These are phyloP conservation scores for Euphorbia schlechtendalii DNA, from an alignment of 441 rosid species.

Conservation along the genomic window DNA sequence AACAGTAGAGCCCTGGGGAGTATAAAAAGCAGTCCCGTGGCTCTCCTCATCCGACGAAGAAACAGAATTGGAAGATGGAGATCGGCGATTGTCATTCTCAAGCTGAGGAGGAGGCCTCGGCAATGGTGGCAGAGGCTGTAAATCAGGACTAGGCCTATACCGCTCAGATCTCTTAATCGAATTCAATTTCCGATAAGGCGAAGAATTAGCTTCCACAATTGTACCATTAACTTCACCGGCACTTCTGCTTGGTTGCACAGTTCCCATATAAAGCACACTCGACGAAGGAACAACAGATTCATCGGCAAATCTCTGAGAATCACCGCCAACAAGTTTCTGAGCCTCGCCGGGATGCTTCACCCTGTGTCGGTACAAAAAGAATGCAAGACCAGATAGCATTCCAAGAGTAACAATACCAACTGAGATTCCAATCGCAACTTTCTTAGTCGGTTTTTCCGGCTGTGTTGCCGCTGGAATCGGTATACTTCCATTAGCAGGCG, in stretches of 20 bases:
- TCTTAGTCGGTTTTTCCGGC: conserved; percentile 67
- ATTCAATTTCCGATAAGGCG: conserved; percentile 72
- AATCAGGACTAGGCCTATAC: conserved; percentile 89
- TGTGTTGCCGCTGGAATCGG: conserved; percentile 67
- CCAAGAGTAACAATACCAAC: conserved; percentile 94
- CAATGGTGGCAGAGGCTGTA: conserved; percentile 84
- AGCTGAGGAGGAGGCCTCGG: conserved; percentile 39
- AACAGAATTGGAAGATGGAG: conserved; percentile 29
- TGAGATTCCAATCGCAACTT: conserved; percentile 72
- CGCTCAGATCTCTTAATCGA: conserved; percentile 71
- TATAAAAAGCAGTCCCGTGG: conserved; percentile 54
- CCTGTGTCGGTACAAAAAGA: conserved; percentile 77
- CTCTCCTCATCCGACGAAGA: conserved; percentile 57
- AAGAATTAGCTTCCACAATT: conserved; percentile 30
- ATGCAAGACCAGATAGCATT: conserved; percentile 82
- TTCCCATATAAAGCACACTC: conserved; percentile 79
- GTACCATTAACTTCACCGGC: conserved; percentile 38
- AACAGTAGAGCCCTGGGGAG: conserved; percentile 66
- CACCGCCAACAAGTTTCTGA: conserved; percentile 60
- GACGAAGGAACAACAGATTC: conserved; percentile 60
- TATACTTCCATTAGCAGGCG: conserved; percentile 39
- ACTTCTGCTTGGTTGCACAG: conserved; percentile 59
- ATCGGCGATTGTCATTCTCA: conserved; percentile 29
- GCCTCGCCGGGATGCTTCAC: conserved; percentile 52
- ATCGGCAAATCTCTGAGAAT: conserved; percentile 45